phyloP scores from a whole-genome alignment of 345 rosid species.

The Rhizophora mangle region DNA sequence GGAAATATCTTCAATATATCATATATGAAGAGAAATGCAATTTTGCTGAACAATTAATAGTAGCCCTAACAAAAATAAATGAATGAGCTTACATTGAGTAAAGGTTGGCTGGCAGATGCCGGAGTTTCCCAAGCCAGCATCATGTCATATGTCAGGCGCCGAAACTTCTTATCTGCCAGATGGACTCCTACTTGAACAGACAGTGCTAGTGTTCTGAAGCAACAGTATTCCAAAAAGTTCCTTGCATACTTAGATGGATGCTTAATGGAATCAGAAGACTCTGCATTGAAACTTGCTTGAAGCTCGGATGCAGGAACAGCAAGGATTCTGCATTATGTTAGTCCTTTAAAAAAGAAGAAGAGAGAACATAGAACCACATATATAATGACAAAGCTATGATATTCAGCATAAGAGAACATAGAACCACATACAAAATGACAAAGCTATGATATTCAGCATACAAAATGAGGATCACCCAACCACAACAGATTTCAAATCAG shows the following conservation, averaged over 20 bases:
- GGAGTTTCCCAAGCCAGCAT: constrained; percentile 98
- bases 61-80: constrained; percentile 5
- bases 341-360: constrained; percentile 15
- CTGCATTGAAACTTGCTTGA: constrained; percentile 60
- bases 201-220: constrained; percentile 83
- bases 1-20: no score
- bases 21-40: no score
- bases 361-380: neutral
- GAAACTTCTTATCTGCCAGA: constrained; percentile 76
- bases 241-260: constrained; percentile 71
- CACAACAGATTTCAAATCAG: neutral
- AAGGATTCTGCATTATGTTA: constrained; percentile 62
- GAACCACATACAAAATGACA: neutral
- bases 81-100: constrained; percentile 43
- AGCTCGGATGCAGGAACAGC: constrained; percentile 57
- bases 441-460: neutral
- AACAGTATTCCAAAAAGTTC: constrained; percentile 86
- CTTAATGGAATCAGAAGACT: constrained; percentile 76
- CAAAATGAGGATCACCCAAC: constrained; percentile 5
- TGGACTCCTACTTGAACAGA: constrained; percentile 58
- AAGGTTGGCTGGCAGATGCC: constrained; percentile 59
- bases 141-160: constrained; percentile 82
- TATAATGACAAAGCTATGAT: neutral
- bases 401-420: neutral
- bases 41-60: neutral